Base-by-base conservation (phyloP, 1,284 basidiomycete genomes). In the Ceratobasidium sp. region DNA sequence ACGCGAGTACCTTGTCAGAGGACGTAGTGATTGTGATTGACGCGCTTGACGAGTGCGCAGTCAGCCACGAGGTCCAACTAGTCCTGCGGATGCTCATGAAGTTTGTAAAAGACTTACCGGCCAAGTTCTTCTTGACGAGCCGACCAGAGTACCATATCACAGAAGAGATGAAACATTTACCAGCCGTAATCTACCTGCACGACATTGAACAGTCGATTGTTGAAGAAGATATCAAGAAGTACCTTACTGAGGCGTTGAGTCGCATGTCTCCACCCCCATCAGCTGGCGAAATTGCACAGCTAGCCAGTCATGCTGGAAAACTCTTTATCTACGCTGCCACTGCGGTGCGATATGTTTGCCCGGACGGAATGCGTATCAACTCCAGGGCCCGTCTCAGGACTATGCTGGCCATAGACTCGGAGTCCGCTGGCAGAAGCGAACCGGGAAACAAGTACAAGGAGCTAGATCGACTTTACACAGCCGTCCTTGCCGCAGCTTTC, bases 41-140 rank as follows among this genome's bases (percentile, higher is more conserved):
- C 29, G 50, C 50, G 10, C 50, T 53, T 27, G 55, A 57, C 55
- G 55, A 57, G 42, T 57, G 55, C 38, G 35, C 20, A 17, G 38
- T 15, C 25, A 15, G 25, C 8, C 2, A 40, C 6, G 31, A 35
- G 22, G n/a, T 20, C 7, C 34, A 15, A 15, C 29, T 4, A 25
- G 25, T 57, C 38, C 38, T 57, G 22, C 6, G 42, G 2, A 13
- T 22, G 5, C 35, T 57, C 7, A 32, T 57, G 13, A 25, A 17
- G 25, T 15, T 40, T 15, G 34, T 27, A 25, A 8, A 13, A 10
- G 38, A 42, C 17, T 35, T 57, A 2, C 55, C 55, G 2, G 25
- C 42, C 12, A 57, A 29, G 31, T 57, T 57, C 31, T 42, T 57
- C n/a, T 20, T 57, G 22, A 15, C 55, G 1, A 57, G 55, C n/a